Evolutionary conservation across 331 rosid species (phyloP).

Genomic region (Quercus tomentella): DNA sequence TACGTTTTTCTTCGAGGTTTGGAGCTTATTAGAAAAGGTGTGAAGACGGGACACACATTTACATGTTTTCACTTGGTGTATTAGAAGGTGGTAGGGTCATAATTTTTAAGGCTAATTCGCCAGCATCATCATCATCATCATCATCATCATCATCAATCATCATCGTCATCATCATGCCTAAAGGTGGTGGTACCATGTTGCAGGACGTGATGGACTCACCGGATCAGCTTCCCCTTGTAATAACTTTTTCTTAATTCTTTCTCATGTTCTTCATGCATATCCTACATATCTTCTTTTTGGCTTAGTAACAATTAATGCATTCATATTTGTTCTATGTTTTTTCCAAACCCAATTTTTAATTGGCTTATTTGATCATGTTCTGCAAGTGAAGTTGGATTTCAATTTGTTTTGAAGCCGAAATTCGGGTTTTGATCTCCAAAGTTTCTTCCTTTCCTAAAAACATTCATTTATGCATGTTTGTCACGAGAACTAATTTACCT

Average conservation of each 20-base stretch:
- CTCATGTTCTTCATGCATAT: conserved; percentile 1
- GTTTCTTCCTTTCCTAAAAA: background rate
- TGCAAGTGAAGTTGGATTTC: background rate
- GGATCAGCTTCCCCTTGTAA: conserved; percentile 60
- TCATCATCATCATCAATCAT: no score
- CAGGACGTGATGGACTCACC: conserved; percentile 54
- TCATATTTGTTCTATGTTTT: background rate
- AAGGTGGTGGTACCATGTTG: conserved; percentile 48
- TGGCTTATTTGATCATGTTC: background rate
- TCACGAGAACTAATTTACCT: no score
- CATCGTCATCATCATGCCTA: background rate
- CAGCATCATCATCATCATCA: no score
- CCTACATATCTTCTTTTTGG: background rate
- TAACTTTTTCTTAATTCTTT: background rate
- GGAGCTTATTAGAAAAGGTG: conserved; percentile 5
- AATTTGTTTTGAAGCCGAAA: background rate
- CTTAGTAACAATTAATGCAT: background rate
- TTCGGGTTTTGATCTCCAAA: background rate
- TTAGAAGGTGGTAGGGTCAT: background rate
- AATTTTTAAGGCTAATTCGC: background rate
- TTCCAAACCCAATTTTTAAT: background rate
- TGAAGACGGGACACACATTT: background rate
- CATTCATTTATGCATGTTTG: background rate
- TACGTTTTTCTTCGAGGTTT: conserved; percentile 9
- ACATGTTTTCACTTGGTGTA: background rate